Base-by-base conservation (phyloP, 2,329 filamentous ascomycete species). In the Diplodia sapinea region DNA sequence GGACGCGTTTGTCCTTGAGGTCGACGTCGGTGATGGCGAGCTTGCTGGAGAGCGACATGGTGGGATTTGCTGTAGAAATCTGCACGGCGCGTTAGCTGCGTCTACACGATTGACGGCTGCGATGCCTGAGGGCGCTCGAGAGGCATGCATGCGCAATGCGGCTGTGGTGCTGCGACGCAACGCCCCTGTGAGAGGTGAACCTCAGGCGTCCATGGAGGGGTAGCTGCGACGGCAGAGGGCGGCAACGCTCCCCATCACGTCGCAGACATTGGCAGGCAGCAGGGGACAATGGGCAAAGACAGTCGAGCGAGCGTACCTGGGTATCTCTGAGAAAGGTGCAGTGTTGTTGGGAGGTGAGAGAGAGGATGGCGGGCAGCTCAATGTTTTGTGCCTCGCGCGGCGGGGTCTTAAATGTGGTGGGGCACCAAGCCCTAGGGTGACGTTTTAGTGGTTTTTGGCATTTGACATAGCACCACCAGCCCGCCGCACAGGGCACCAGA, bases 31-130 rank as follows among this genome's bases (percentile, higher is more conserved):
- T 92, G 83, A 99, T 97, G 74, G 93, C 92, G 76, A 99, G 92
- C 88, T 99, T 99, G 88, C 89, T n/a, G 76, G 94, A 92, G 80
- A 99, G 92, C 89, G 95, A 98, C 95, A 99, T 99, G 47, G 51
- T 70, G 66, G 59, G 9, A n/a, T 36, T 38, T 66, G 38, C 38
- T 50, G 40, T 8, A 33, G n/a, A 26, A 13, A 40, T 49, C 56
- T 59, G 38, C 23, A 29, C 9, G 13, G 36, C 50, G 43, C 38
- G 59, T 63, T 20, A 63, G 59, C 31, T 12, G 43, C 6, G 31
- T 15, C 23, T 15, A 29, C 15, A 11, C 15, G 26, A 26, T 31
- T 15, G n/a, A 13, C 17, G 38, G 47, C 38, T n/a, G 40, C 2
- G 33, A 23, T 57, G 29, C 20, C 17, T 8, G 26, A 52, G 23